Evolutionary conservation across 1,284 basidiomycete species (phyloP).

Genomic region (Cryptococcus sp.): DNA sequence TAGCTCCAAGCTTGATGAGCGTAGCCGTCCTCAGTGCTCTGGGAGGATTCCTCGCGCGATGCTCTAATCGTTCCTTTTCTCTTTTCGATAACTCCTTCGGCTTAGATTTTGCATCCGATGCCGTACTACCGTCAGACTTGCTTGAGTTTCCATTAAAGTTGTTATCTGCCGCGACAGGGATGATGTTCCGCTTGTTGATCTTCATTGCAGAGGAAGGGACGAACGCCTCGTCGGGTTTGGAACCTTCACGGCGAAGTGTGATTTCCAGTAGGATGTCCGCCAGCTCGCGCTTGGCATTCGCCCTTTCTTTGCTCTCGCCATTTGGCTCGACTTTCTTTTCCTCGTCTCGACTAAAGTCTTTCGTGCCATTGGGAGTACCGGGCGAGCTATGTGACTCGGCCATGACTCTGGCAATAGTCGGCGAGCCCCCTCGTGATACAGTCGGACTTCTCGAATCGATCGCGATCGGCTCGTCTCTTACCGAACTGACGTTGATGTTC

Average conservation of each 20-base stretch:
- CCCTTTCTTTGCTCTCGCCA: neutral
- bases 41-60: constrained; percentile 6
- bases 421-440: constrained; percentile 10
- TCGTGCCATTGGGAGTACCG: constrained; percentile 1
- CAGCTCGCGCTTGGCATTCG: constrained; percentile 5
- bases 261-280: constrained; percentile 9
- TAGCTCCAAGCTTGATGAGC: constrained; percentile 15
- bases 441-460: constrained; percentile 2
- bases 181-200: constrained; percentile 1
- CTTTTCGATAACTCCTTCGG: constrained; percentile 1
- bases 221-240: constrained; percentile 12
- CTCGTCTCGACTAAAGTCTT: neutral
- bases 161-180: neutral
- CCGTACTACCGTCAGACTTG: neutral
- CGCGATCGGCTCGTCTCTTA: constrained; percentile 25
- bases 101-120: neutral
- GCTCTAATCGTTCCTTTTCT: constrained; percentile 4
- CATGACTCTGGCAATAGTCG: neutral
- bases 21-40: constrained; percentile 11
- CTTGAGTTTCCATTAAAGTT: too few relatives aligned
- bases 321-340: neutral
- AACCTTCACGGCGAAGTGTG: constrained; percentile 11
- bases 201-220: constrained; percentile 10
- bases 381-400: neutral
- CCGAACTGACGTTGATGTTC: constrained; percentile 27